phyloP scores from a whole-genome alignment of 2,329 filamentous ascomycete species.

The Xylaria sp. region DNA sequence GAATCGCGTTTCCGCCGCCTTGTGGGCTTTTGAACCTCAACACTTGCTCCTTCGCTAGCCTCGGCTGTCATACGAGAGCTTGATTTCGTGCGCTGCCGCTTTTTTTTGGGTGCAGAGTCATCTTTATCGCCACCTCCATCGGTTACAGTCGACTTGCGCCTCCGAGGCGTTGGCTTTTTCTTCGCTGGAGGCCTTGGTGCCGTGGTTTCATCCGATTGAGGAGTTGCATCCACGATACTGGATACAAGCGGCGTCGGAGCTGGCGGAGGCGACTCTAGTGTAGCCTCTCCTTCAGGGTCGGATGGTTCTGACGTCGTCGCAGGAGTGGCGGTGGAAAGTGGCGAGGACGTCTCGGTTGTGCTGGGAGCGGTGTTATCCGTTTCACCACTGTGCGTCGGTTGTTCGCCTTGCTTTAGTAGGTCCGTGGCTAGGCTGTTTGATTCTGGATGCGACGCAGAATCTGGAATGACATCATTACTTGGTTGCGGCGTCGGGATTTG shows the following conservation, averaged over 20 bases:
- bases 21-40: slow-evolving; percentile 31
- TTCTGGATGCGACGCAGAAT: slow-evolving; percentile 6
- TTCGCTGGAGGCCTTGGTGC: slow-evolving; percentile 19
- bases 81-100: slow-evolving; percentile 36
- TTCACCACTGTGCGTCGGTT: slow-evolving; percentile 8
- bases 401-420: slow-evolving; percentile 6
- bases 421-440: slow-evolving; percentile 19
- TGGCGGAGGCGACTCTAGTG: slow-evolving; percentile 24
- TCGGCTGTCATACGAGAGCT: slow-evolving; percentile 24
- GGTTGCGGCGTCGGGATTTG: slow-evolving; percentile 14
- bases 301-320: slow-evolving; percentile 19
- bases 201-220: slow-evolving; percentile 18
- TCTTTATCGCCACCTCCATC: slow-evolving; percentile 18
- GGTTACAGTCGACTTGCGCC: slow-evolving; percentile 35
- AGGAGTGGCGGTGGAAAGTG: not conserved
- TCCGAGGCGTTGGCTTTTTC: slow-evolving; percentile 35
- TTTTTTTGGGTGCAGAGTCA: slow-evolving; percentile 41
- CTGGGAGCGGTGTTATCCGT: not conserved
- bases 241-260: slow-evolving; percentile 29
- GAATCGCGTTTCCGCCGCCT: slow-evolving; percentile 50
- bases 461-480: not conserved
- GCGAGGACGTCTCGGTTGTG: not conserved
- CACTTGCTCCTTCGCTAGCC: slow-evolving; percentile 30
- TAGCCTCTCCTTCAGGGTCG: slow-evolving; percentile 12
- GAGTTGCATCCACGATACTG: slow-evolving; percentile 25